A percentile compares a stretch with the other conserved stretches of the same genome.
These are phyloP conservation scores for Candida yuanshanica DNA, from an alignment of 805 yeast genomes.

Conservation along the genomic window DNA sequence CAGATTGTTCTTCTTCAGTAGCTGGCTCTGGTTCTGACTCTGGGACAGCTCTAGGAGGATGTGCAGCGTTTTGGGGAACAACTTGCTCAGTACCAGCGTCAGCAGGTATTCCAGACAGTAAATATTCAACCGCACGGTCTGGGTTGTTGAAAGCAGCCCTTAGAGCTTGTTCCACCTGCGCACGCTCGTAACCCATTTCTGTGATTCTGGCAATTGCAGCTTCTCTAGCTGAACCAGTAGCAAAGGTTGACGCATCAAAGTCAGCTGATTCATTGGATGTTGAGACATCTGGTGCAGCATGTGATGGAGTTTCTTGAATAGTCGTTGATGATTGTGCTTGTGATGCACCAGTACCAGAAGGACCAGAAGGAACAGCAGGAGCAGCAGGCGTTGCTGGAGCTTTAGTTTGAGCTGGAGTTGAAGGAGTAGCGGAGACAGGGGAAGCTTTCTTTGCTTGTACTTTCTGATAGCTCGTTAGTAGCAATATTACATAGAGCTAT, in stretches of 20 bases:
- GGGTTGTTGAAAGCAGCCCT: slow-evolving; percentile 97
- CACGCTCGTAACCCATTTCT: slow-evolving; percentile 94
- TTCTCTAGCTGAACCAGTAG: slow-evolving; percentile 74
- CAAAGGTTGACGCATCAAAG: slow-evolving; percentile 47
- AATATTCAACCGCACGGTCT: slow-evolving; percentile 94
- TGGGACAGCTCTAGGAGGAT: slow-evolving; percentile 14
- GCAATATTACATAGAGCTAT: slow-evolving; percentile 1
- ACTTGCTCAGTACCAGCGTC: slow-evolving; percentile 33
- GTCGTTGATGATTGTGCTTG: slow-evolving; percentile 19
- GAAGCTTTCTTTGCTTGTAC: slow-evolving; percentile 25
- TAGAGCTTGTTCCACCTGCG: slow-evolving; percentile 83
- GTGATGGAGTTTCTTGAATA: slow-evolving; percentile 15
- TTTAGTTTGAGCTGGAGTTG: slow-evolving; percentile 15
- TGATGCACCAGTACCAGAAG: slow-evolving; percentile 12
- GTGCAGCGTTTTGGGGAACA: slow-evolving; percentile 17
- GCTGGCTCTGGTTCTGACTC: slow-evolving; percentile 21
- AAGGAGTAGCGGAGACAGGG: slow-evolving; percentile 22
- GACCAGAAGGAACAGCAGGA: slow-evolving; percentile 12
- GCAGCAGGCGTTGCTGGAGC: slow-evolving; percentile 20
- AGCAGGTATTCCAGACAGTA: slow-evolving; percentile 86
- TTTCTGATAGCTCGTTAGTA: slow-evolving; percentile 15
- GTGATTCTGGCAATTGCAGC: slow-evolving; percentile 74
- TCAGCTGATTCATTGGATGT: slow-evolving; percentile 21
- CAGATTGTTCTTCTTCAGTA: slow-evolving; percentile 17
- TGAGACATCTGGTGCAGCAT: slow-evolving; percentile 21